phyloP scores from a whole-genome alignment of 768 basidiomycete species.

The Russula foetens region DNA sequence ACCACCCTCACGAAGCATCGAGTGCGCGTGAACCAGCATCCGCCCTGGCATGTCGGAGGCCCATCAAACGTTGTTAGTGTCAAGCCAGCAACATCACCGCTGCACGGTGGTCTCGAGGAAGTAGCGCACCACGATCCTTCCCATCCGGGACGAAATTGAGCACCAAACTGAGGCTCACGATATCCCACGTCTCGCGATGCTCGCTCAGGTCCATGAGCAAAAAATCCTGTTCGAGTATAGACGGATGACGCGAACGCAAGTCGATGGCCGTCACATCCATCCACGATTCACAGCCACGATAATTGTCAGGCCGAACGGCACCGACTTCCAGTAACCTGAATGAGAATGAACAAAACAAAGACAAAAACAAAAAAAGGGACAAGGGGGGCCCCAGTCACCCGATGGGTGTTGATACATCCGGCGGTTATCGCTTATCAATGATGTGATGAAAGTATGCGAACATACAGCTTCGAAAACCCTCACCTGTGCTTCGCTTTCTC shows the following conservation, averaged over 20 bases:
- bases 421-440: too few relatives aligned
- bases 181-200: conserved; percentile 57
- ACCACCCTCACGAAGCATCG: conserved; percentile 46
- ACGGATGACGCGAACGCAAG: conserved; percentile 73
- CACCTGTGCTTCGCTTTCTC: conserved; percentile 27
- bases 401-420: too few relatives aligned
- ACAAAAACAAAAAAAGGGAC: too few relatives aligned
- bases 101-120: not conserved
- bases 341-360: conserved; percentile 22
- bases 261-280: conserved; percentile 73
- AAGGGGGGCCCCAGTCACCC: too few relatives aligned
- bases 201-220: conserved; percentile 47
- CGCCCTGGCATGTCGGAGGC: conserved; percentile 37
- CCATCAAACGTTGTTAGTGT: not conserved
- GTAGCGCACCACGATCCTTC: conserved; percentile 57
- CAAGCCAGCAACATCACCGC: not conserved
- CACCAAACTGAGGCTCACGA: conserved; percentile 81
- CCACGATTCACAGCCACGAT: conserved; percentile 56
- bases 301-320: conserved; percentile 81
- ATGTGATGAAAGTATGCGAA: too few relatives aligned
- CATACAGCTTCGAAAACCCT: conserved; percentile 9
- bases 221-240: conserved; percentile 83
- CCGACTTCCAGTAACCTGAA: conserved; percentile 81
- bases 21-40: conserved; percentile 59
- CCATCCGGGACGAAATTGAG: conserved; percentile 81